These are phyloP conservation scores for Diophrys sp. DNA, from an alignment of 73 alveolate genomes.

Conservation along the genomic window DNA sequence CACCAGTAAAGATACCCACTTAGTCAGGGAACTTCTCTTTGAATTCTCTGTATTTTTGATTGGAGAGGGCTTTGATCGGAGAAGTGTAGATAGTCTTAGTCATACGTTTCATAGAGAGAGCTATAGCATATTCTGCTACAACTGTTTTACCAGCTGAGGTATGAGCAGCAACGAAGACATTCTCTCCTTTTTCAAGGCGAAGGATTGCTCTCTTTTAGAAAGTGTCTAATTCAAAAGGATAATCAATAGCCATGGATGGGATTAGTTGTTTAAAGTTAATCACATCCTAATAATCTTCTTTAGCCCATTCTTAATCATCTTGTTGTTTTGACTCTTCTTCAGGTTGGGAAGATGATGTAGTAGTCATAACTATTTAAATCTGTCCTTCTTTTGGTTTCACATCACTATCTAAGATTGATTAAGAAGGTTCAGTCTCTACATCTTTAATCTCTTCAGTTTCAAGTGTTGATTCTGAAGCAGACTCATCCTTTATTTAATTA, in stretches of 20 bases:
- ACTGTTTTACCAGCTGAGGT: conserved; percentile 99
- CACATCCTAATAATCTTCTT: conserved; percentile 4
- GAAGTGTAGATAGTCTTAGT: conserved; percentile 96
- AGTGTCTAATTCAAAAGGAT: conserved; percentile 87
- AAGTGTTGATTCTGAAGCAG: no score
- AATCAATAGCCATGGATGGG: conserved; percentile 58
- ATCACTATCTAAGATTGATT: neutral
- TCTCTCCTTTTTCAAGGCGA: conserved; percentile 82
- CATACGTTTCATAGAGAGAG: conserved; percentile 84
- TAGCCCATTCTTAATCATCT: neutral
- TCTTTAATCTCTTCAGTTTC: neutral
- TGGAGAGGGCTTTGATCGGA: conserved; percentile 97
- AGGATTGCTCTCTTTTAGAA: conserved; percentile 93
- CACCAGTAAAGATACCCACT: conserved; percentile 96
- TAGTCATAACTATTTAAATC: neutral
- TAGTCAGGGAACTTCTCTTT: conserved; percentile 84
- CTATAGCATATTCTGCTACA: conserved; percentile 99
- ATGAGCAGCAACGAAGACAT: conserved; percentile 98
- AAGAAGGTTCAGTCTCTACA: neutral
- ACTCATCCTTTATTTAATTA: no score
- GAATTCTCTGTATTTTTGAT: conserved; percentile 95
- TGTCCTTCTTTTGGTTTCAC: neutral
- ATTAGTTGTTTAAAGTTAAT: conserved; percentile 43
- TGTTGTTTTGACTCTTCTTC: neutral
- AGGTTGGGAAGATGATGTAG: no score